These are phyloP conservation scores for Trifolium repens DNA, from an alignment of 306 rosid genomes.

Conservation along the genomic window DNA sequence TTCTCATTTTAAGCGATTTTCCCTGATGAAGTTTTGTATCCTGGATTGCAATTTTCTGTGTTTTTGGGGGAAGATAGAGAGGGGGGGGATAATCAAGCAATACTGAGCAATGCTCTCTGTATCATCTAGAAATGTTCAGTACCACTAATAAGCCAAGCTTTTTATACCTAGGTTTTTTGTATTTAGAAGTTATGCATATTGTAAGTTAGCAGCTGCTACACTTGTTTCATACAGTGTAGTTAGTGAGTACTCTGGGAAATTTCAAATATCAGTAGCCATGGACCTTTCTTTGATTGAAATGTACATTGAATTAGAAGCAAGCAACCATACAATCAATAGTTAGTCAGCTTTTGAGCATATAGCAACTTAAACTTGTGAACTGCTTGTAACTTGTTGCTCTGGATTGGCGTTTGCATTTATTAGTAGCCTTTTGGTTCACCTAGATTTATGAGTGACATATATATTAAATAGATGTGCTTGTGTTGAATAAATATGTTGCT, in stretches of 20 bases:
- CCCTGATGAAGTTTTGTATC: background rate
- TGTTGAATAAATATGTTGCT: background rate
- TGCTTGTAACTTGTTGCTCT: background rate
- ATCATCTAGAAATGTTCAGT: too few species aligned
- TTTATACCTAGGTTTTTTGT: slow-evolving; percentile 8
- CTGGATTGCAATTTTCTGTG: background rate
- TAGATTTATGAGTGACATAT: background rate
- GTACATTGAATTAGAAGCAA: background rate
- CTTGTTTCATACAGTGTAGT: slow-evolving; percentile 10
- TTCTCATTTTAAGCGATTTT: slow-evolving; percentile 7
- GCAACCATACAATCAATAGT: background rate
- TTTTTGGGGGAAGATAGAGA: background rate
- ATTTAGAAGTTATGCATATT: background rate
- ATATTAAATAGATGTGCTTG: slow-evolving; percentile 19
- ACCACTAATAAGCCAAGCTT: too few species aligned
- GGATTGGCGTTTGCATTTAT: background rate
- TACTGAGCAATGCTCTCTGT: background rate
- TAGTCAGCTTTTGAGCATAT: slow-evolving; percentile 5
- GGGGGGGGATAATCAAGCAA: background rate
- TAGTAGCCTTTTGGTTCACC: background rate
- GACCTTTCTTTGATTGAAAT: background rate
- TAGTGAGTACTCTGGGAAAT: slow-evolving; percentile 4
- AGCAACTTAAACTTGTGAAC: slow-evolving; percentile 5
- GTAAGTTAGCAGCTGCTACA: slow-evolving; percentile 16
- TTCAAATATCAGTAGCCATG: background rate